phyloP scores from a whole-genome alignment of 495 filamentous ascomycete species.

The Gamarada debralockiae region DNA sequence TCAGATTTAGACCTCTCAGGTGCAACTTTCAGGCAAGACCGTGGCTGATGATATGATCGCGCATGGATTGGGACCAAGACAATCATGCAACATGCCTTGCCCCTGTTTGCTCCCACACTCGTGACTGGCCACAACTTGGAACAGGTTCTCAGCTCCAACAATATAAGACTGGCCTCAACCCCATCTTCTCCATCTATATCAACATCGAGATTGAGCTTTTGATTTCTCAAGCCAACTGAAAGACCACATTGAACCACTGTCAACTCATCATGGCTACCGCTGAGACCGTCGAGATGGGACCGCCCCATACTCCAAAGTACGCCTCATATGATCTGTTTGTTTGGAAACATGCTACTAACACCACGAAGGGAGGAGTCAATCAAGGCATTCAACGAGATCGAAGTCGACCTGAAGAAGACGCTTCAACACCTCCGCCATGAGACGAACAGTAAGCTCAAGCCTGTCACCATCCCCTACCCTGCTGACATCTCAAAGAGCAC shows the following conservation, averaged over 20 bases:
- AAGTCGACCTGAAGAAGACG: conserved; percentile 43
- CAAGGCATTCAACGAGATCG: conserved; percentile 43
- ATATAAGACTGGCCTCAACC: neutral
- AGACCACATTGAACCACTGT: neutral
- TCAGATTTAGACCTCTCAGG: no score
- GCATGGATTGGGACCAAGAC: neutral
- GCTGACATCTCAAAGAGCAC: conserved; percentile 30
- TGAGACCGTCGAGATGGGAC: conserved; percentile 45
- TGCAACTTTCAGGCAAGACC: no score
- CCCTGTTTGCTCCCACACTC: neutral
- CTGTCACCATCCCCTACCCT: neutral
- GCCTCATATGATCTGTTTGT: neutral
- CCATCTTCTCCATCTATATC: neutral
- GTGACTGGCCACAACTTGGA: no score
- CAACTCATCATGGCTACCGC: conserved; percentile 40
- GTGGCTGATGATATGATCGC: neutral
- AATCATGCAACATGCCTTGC: neutral
- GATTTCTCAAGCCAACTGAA: neutral
- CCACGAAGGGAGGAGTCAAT: conserved; percentile 38
- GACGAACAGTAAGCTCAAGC: conserved; percentile 15
- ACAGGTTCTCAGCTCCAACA: neutral
- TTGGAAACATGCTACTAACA: neutral
- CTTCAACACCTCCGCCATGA: conserved; percentile 47
- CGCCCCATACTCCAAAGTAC: conserved; percentile 42
- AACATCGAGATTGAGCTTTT: neutral